These are phyloP conservation scores for Volvox reticuliferus DNA, from an alignment of 139 green algal genomes.

Conservation along the genomic window DNA sequence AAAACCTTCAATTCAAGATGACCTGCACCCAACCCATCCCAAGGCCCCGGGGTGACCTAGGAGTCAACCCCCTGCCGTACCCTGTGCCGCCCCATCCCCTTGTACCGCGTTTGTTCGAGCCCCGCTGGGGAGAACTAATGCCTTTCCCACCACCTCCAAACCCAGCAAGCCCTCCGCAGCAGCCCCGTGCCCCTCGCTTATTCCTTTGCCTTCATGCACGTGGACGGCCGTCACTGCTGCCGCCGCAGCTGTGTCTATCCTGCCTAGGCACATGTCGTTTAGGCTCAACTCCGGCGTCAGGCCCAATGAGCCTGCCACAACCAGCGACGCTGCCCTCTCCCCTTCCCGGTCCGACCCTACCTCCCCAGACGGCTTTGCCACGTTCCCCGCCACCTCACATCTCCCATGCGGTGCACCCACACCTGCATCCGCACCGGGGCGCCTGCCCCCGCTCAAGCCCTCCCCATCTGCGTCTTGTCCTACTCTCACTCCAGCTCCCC, in stretches of 20 bases:
- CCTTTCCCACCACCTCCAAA: background rate
- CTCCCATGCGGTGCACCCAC: no score
- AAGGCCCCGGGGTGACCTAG: no score
- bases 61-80: background rate
- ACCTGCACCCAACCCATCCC: no score
- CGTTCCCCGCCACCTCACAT: background rate
- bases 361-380: background rate
- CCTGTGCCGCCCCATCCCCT: background rate
- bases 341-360: background rate
- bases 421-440: no score
- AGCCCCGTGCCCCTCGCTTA: background rate
- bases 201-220: background rate
- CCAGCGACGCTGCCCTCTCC: no score
- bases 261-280: background rate
- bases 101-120: background rate
- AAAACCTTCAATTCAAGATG: no score
- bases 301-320: background rate
- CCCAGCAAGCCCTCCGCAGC: background rate
- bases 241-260: background rate
- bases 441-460: no score
- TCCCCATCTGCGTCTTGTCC: no score
- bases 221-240: background rate
- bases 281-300: constrained; percentile 26
- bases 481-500: no score
- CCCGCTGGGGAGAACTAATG: background rate